Conservation (phyloP, 495 filamentous ascomycete genomes). For the Lasiosphaeriaceae sp. region DNA sequence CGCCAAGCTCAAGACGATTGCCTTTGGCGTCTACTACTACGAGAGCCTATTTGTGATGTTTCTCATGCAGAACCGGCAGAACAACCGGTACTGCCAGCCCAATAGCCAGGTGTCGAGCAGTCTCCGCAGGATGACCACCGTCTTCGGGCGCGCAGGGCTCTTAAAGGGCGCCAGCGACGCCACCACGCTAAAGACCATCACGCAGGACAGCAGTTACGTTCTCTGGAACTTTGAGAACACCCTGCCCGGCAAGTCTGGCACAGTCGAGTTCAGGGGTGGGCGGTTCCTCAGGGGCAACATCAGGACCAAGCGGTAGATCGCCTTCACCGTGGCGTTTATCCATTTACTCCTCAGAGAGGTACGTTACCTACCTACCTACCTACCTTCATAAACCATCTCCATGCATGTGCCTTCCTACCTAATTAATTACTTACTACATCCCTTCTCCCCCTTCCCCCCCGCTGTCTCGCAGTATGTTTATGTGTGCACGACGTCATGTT, state of each 20-base stretch:
- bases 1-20: conserved; percentile 1
- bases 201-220: background rate
- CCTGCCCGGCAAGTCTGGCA: background rate
- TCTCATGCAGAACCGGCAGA: background rate
- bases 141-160: background rate
- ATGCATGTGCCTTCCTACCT: too few relatives aligned
- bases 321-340: background rate
- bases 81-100: background rate
- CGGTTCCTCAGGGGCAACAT: background rate
- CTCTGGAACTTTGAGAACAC: background rate
- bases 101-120: background rate
- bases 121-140: background rate
- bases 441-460: too few relatives aligned
- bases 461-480: too few relatives aligned
- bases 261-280: background rate
- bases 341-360: too few relatives aligned
- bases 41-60: background rate
- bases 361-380: too few relatives aligned
- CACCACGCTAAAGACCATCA: background rate
- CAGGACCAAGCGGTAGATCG: background rate
- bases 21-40: background rate
- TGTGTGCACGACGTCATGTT: too few relatives aligned
- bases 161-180: background rate
- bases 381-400: too few relatives aligned
- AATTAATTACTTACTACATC: too few relatives aligned